phyloP scores from a whole-genome alignment of 2,329 filamentous ascomycete genomes.

The Botrytis byssoidea region DNA sequence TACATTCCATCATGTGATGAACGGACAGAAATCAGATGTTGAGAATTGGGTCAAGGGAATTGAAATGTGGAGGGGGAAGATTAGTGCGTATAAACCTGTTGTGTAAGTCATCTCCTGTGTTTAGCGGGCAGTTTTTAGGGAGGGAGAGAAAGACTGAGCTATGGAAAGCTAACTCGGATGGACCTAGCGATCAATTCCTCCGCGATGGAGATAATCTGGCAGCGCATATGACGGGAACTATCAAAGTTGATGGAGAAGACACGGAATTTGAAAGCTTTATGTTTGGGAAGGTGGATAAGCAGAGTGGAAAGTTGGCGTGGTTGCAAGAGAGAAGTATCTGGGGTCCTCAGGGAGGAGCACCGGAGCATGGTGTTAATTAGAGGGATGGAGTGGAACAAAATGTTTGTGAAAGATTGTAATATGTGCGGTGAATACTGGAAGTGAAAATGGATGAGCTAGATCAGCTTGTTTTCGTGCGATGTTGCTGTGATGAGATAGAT shows the following conservation, averaged over 20 bases:
- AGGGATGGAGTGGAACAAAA: background rate
- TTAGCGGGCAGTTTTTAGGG: background rate
- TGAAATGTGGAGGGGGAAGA: background rate
- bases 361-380: slow-evolving; percentile 4
- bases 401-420: background rate
- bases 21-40: background rate
- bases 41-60: background rate
- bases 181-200: slow-evolving; percentile 7
- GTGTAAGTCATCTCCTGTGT: slow-evolving; percentile 3
- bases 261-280: slow-evolving; percentile 12
- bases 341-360: background rate
- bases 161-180: background rate
- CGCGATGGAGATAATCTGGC: slow-evolving; percentile 2
- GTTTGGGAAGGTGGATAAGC: slow-evolving; percentile 4
- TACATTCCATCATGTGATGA: slow-evolving; percentile 11
- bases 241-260: background rate
- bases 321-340: slow-evolving; percentile 5
- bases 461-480: background rate
- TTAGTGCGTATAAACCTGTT: slow-evolving; percentile 6
- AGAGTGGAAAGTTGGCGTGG: slow-evolving; percentile 9
- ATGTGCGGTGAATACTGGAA: background rate
- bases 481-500: background rate
- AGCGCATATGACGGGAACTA: slow-evolving; percentile 1
- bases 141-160: background rate
- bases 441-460: background rate